Evolutionary conservation across 2,329 filamentous ascomycete genomes (phyloP).

Genomic region (Colletotrichum navitas): DNA sequence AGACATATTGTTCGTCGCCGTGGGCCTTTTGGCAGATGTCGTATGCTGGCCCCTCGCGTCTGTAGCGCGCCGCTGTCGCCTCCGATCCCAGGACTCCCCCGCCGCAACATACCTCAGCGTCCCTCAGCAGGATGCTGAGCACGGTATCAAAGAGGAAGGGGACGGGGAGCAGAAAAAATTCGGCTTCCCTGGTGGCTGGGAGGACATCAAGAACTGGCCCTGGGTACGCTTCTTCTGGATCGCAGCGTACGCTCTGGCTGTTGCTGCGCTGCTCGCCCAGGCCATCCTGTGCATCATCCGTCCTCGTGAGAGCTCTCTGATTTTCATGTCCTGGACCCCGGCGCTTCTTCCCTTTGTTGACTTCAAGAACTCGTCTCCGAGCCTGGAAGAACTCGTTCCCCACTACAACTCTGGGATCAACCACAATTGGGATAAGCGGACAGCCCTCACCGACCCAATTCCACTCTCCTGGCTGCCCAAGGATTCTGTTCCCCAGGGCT

Average conservation of each 20-base stretch:
- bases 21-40: not conserved
- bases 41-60: not conserved
- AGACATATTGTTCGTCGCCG: not conserved
- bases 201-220: not conserved
- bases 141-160: not conserved
- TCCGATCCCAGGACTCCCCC: not conserved
- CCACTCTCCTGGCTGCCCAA: slow-evolving; percentile 48
- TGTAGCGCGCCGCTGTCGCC: not conserved
- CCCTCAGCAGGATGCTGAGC: not conserved
- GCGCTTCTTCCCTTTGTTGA: slow-evolving; percentile 52
- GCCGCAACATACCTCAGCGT: not conserved
- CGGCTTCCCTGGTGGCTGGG: not conserved
- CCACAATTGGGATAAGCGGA: slow-evolving; percentile 47
- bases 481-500: slow-evolving; percentile 35
- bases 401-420: slow-evolving; percentile 44
- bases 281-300: slow-evolving; percentile 42
- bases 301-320: slow-evolving; percentile 49
- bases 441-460: slow-evolving; percentile 46
- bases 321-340: slow-evolving; percentile 53
- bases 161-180: not conserved
- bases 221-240: not conserved
- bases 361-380: slow-evolving; percentile 47
- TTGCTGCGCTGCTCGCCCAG: not conserved
- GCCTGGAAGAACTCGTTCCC: slow-evolving; percentile 45
- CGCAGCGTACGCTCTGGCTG: not conserved